Evolutionary conservation across 345 rosid species (phyloP), one percentile per base, ranked within the genome.

Genomic region (Populus tremula): DNA sequence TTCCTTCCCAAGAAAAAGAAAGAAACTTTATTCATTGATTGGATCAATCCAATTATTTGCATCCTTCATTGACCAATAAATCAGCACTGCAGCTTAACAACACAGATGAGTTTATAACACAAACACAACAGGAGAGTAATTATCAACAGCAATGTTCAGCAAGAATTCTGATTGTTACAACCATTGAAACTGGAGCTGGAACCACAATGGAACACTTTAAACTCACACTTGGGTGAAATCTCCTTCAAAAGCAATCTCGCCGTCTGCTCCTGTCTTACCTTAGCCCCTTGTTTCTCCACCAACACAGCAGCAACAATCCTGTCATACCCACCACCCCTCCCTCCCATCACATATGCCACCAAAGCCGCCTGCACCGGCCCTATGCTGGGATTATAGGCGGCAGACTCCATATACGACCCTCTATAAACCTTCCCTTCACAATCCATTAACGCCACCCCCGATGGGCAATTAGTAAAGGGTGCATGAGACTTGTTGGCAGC

Each of bases 321-420:
- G 84, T 91, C 97, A 67, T 91, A 93, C 6, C 87, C 97, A 18
- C 88, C 95, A 23, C 98, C 97, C 4, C 91, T 88, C 0, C 90
- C 85, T 1, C 80, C 86, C 0, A 90, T 90, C 29, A 93, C 23
- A 80, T 83, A 93, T 49, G 93, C 95, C 84, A 94, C 91, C 74
- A 96, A 21, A 81, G 99, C 97, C 76, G 97, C 97, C 86, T 96
- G 99, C 21, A 90, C 85, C 5, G 98, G 99, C 1, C 98, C 97
- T 71, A 96, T n/a, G 82, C 98, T 96, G 1, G 99, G 99, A 67
- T 93, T 96, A 85, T 88, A 88, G 17, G 99, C 99, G 16, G 97
- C 99, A 2, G 99, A 96, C 80, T 96, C 99, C 88, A 78, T 83
- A 69, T 96, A 96, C 72, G 93, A 89, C 23, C 99, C 99, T 59